Conservation (phyloP, 306 rosid species). For the Inga laurina region DNA sequence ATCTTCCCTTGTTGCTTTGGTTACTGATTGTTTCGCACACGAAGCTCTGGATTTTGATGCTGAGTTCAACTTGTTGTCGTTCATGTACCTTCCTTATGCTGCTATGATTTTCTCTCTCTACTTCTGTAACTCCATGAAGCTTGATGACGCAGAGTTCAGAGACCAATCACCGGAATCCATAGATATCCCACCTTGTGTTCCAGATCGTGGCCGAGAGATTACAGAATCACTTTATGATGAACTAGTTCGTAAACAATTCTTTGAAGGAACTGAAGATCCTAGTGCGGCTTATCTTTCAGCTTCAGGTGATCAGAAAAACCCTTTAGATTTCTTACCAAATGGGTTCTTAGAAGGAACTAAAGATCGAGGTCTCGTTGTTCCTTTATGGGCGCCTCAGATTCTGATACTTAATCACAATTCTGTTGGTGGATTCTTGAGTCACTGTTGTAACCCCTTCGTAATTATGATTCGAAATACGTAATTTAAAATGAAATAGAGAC, state of each 20-base stretch:
- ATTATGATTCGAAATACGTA: too few relatives aligned
- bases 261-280: neutral
- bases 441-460: too few relatives aligned
- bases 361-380: neutral
- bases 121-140: conserved; percentile 9
- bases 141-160: neutral
- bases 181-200: conserved; percentile 16
- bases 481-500: too few relatives aligned
- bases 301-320: neutral
- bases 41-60: conserved; percentile 13
- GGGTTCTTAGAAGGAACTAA: conserved; percentile 8
- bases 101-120: neutral
- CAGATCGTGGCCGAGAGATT: conserved; percentile 1
- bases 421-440: neutral
- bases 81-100: conserved; percentile 5
- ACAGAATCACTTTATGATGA: conserved; percentile 3
- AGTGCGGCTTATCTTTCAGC: neutral
- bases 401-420: neutral
- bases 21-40: conserved; percentile 8
- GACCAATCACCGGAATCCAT: neutral
- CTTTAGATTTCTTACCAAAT: neutral
- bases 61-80: neutral
- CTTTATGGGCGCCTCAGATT: conserved; percentile 11
- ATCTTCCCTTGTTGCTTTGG: neutral
- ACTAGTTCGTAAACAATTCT: neutral